Conservation (phyloP, 768 basidiomycete genomes). For the Trametopsis cervina region DNA sequence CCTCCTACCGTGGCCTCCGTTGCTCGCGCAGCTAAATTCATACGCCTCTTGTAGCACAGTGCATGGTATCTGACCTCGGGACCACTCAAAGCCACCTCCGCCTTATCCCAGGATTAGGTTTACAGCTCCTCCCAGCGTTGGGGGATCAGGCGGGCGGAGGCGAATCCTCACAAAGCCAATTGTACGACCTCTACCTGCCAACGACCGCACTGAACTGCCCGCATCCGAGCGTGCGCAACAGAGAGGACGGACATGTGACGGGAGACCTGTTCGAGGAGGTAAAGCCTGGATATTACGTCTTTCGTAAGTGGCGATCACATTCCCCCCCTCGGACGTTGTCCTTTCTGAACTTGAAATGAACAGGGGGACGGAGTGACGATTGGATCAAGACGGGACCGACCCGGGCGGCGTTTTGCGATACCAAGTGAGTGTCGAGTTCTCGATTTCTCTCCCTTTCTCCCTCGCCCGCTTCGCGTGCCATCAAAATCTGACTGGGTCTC, state of each 20-base stretch:
- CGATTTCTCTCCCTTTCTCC: not conserved
- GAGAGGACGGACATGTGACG: constrained; percentile 16
- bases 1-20: too few species aligned
- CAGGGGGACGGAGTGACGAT: constrained; percentile 20
- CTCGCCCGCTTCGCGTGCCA: not conserved
- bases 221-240: not conserved
- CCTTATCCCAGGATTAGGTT: constrained; percentile 5
- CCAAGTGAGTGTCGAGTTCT: constrained; percentile 12
- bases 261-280: constrained; percentile 24
- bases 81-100: constrained; percentile 11
- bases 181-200: constrained; percentile 16
- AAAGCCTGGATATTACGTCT: constrained; percentile 18
- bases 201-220: constrained; percentile 12
- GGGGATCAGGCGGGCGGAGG: constrained; percentile 3
- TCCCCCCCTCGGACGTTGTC: too few species aligned
- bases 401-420: constrained; percentile 19
- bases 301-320: constrained; percentile 18
- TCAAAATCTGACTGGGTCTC: not conserved
- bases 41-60: constrained; percentile 4
- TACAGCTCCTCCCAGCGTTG: constrained; percentile 2
- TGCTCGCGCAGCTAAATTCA: not conserved
- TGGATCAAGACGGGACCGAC: constrained; percentile 21
- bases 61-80: constrained; percentile 10
- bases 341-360: not conserved
- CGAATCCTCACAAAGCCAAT: not conserved